Percentiles rank a stretch among this genome's conserved stretches.
Evolutionary conservation across 352 stramenopile species (phyloP).

Genomic region (Pseudoperonospora humuli): DNA sequence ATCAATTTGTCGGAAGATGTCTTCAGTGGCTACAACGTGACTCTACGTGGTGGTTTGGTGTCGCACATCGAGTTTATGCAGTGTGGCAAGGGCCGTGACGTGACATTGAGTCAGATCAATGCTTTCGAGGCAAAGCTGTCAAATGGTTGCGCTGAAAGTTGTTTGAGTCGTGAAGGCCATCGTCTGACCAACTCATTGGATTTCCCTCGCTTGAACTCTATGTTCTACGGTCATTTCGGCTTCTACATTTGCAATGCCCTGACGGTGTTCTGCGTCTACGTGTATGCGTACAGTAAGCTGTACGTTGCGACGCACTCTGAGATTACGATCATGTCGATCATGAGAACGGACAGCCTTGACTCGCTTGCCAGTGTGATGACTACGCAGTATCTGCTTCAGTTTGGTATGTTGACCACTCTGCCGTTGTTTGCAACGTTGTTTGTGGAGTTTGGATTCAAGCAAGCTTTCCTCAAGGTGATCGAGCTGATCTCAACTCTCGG

Average conservation of each 20-base stretch:
- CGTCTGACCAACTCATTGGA: constrained; percentile 70
- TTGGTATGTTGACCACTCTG: constrained; percentile 78
- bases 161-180: constrained; percentile 72
- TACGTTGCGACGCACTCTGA: constrained; percentile 73
- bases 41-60: constrained; percentile 67
- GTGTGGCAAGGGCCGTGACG: constrained; percentile 81
- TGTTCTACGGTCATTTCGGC: constrained; percentile 84
- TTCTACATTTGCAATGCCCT: constrained; percentile 87
- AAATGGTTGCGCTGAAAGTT: constrained; percentile 77
- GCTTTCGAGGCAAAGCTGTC: constrained; percentile 85
- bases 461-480: constrained; percentile 63
- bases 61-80: constrained; percentile 87
- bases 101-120: constrained; percentile 85
- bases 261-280: constrained; percentile 81
- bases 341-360: constrained; percentile 48
- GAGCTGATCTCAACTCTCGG: constrained; percentile 73
- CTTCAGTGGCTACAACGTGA: constrained; percentile 85
- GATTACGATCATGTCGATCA: constrained; percentile 48
- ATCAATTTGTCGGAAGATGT: constrained; percentile 88
- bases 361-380: constrained; percentile 72
- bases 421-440: constrained; percentile 70
- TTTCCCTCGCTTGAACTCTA: constrained; percentile 84
- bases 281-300: constrained; percentile 81
- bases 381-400: constrained; percentile 84
- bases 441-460: constrained; percentile 74